These are phyloP conservation scores for Meyerozyma athensensis DNA, from an alignment of 1,139 yeast species.

Conservation along the genomic window DNA sequence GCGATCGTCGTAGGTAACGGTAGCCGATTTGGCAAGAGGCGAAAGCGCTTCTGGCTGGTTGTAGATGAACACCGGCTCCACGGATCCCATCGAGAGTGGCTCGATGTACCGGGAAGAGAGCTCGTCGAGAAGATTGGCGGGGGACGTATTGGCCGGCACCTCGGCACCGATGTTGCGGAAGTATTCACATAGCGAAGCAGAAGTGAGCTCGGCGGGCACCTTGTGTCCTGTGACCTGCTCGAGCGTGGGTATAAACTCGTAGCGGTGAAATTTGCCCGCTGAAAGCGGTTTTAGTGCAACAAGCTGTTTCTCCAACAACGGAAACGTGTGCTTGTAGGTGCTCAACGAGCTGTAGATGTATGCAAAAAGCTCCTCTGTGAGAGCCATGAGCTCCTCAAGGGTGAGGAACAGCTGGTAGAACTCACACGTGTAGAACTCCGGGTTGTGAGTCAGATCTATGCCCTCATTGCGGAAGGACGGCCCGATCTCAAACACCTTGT, in stretches of 20 bases:
- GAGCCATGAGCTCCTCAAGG: constrained; percentile 58
- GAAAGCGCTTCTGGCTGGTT: constrained; percentile 85
- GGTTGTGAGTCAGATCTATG: constrained; percentile 87
- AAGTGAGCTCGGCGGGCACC: constrained; percentile 36
- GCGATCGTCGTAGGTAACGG: constrained; percentile 17
- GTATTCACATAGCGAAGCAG: constrained; percentile 35
- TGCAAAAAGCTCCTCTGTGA: constrained; percentile 58
- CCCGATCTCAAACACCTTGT: constrained; percentile 83
- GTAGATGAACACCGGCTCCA: constrained; percentile 63
- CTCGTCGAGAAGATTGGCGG: constrained; percentile 59
- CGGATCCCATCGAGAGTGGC: constrained; percentile 37
- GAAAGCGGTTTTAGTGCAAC: constrained; percentile 16
- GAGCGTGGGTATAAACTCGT: constrained; percentile 60
- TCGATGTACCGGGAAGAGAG: constrained; percentile 64
- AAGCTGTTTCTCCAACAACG: constrained; percentile 12
- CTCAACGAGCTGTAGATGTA: constrained; percentile 18
- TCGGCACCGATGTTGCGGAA: constrained; percentile 23
- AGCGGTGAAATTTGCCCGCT: constrained; percentile 22
- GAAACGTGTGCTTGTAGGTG: constrained; percentile 6
- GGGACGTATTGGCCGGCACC: constrained; percentile 44
- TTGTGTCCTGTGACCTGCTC: constrained; percentile 39
- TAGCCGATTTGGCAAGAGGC: constrained; percentile 74
- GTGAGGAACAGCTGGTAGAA: constrained; percentile 79
- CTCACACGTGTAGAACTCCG: constrained; percentile 92
- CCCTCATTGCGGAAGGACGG: constrained; percentile 88